Base-by-base conservation (phyloP, 352 stramenopile genomes). In the Globisporangium orthogonon region DNA sequence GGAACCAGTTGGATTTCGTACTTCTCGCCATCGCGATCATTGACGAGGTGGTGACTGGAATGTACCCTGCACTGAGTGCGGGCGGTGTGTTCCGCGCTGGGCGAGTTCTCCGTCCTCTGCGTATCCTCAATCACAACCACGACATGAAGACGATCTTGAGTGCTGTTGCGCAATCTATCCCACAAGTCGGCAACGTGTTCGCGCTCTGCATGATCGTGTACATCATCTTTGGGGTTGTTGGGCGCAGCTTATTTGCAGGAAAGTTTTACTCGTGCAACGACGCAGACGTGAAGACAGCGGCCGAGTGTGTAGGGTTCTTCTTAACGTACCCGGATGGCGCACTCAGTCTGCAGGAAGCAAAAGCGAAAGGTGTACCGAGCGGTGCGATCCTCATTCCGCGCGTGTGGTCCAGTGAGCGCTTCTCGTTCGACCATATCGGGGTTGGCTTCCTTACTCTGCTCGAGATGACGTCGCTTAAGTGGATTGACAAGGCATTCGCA, bases 401-500 rank as follows among this genome's bases (percentile, higher is more conserved):
- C 2, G 81, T 91, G 3, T 91, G 81, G 81, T 62, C 67, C 14
- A 87, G 85, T 50, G 74, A 74, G 2, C 76, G 81, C 2, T 91
- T 91, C 50, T 88, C 76, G n/a, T 91, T 91, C 41, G 81, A 91
- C 40, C 82, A 91, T 51, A 82, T 88, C 10, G 78, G 76, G 0
- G 62, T 76, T 0, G 81, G 69, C 1, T 89, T 87, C 44, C 65
- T 91, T 50, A 71, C 81, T 14, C 63, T 91, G 7, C 61, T 91
- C 1, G 81, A 91, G 58, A 91, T 91, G 81, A 89, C 81, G 33
- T 91, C 81, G 31, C 66, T 89, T 23, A 88, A 91, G 50, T 91
- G 82, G 78, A 74, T 84, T 29, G 82, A 91, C 66, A 91, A 89
- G 56, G 65, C 77, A 0, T 89, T 89, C 56, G 69, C 73, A 5